A percentile compares a stretch with the other conserved stretches of the same genome.
Conservation (phyloP, 805 yeast genomes). For the Saccharomyces mikatae region DNA sequence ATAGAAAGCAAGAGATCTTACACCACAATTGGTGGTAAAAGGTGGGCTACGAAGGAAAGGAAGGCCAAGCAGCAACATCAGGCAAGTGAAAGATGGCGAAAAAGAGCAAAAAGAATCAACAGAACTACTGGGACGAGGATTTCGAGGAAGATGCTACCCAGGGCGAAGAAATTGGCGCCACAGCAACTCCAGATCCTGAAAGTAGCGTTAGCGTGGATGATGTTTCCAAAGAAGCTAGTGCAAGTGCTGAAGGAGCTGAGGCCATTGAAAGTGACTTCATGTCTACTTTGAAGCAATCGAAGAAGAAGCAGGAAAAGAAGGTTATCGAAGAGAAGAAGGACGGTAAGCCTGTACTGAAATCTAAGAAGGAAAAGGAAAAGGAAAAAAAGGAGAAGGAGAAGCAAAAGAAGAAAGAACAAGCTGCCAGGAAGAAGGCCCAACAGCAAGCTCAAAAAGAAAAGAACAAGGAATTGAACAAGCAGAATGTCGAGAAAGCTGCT, state of each 20-base stretch:
- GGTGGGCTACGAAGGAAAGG: conserved; percentile 29
- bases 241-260: conserved; percentile 31
- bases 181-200: conserved; percentile 18
- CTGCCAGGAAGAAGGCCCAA: conserved; percentile 73
- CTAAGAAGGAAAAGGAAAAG: conserved; percentile 90
- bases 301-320: conserved; percentile 63
- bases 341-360: conserved; percentile 63
- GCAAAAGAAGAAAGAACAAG: conserved; percentile 82
- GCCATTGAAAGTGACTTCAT: conserved; percentile 62
- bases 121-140: conserved; percentile 76
- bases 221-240: conserved; percentile 15
- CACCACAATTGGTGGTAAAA: conserved; percentile 8
- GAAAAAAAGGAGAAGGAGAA: conserved; percentile 91
- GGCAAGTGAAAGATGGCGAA: conserved; percentile 35
- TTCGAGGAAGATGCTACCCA: conserved; percentile 43
- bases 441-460: conserved; percentile 54
- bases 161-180: conserved; percentile 45
- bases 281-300: conserved; percentile 72
- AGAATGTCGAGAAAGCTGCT: conserved; percentile 30
- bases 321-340: conserved; percentile 52
- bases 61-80: conserved; percentile 62
- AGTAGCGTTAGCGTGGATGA: conserved; percentile 8
- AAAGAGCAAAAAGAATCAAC: conserved; percentile 61
- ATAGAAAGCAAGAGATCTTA: background rate
- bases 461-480: conserved; percentile 42